phyloP scores from a whole-genome alignment of 441 rosid genomes.

The Jatropha multifida region DNA sequence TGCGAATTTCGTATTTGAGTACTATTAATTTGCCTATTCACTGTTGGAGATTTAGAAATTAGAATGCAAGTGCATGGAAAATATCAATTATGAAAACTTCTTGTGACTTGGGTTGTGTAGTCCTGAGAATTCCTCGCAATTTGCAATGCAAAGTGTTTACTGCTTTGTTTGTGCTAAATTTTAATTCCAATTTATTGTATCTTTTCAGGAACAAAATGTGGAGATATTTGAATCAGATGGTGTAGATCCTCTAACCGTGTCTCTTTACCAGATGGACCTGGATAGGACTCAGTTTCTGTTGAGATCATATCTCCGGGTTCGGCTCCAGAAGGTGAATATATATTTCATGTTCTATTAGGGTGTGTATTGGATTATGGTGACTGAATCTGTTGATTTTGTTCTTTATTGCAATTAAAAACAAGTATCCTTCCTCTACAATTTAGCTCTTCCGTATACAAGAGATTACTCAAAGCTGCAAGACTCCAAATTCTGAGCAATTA shows the following conservation, averaged over 20 bases:
- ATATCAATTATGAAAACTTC: too few relatives aligned
- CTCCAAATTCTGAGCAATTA: background rate
- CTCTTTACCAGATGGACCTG: conserved; percentile 85
- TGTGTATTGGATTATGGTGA: background rate
- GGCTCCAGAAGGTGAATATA: conserved; percentile 67
- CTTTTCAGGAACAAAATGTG: conserved; percentile 66
- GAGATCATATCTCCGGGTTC: conserved; percentile 82
- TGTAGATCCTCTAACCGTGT: conserved; percentile 64
- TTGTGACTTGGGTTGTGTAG: too few relatives aligned
- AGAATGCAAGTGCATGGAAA: too few relatives aligned
- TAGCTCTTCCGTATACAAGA: background rate
- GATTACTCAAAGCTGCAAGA: background rate
- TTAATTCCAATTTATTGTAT: background rate
- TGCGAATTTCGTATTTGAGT: too few relatives aligned
- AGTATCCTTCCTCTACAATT: background rate
- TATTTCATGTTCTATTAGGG: background rate
- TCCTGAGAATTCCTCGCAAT: too few relatives aligned
- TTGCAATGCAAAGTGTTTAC: too few relatives aligned
- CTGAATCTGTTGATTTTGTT: background rate
- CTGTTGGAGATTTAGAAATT: too few relatives aligned
- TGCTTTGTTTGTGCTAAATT: too few relatives aligned
- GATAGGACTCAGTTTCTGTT: conserved; percentile 76
- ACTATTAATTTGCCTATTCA: too few relatives aligned
- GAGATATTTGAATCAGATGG: conserved; percentile 50
- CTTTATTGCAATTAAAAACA: background rate